phyloP scores from a whole-genome alignment of 2,329 filamentous ascomycete species.

The Aureobasidium sp. region DNA sequence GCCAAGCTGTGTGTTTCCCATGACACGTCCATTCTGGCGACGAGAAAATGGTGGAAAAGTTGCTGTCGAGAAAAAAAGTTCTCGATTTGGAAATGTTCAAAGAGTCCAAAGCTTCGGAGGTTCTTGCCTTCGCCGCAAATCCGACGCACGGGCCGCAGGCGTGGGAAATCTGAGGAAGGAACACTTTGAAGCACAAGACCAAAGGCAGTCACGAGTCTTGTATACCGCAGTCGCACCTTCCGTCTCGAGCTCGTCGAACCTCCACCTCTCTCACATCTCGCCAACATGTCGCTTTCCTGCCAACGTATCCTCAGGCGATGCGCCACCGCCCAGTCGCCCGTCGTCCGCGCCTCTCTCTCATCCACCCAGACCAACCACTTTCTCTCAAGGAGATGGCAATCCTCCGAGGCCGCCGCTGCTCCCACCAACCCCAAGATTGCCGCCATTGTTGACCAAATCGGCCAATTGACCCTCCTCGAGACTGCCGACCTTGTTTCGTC shows the following conservation, averaged over 20 bases:
- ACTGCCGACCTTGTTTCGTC: conserved; percentile 91
- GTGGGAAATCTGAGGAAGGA: conserved; percentile 10
- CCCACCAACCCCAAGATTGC: conserved; percentile 78
- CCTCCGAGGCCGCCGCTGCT: conserved; percentile 57
- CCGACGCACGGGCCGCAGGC: neutral
- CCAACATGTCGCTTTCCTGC: conserved; percentile 39
- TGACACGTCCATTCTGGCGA: conserved; percentile 18
- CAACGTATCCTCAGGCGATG: conserved; percentile 40
- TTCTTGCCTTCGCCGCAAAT: conserved; percentile 13
- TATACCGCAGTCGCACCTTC: conserved; percentile 9
- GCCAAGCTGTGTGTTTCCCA: conserved; percentile 15
- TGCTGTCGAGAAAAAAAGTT: neutral
- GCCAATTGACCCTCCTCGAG: conserved; percentile 93
- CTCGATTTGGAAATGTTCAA: conserved; percentile 1
- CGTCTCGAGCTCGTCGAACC: conserved; percentile 10
- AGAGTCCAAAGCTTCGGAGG: conserved; percentile 15
- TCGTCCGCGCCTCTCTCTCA: conserved; percentile 13
- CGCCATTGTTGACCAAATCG: conserved; percentile 96
- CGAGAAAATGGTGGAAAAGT: neutral
- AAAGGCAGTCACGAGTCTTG: conserved; percentile 1
- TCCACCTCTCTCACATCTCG: conserved; percentile 1
- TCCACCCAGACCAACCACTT: conserved; percentile 7
- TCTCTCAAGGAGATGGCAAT: conserved; percentile 69
- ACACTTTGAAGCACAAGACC: conserved; percentile 11
- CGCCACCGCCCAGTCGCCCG: conserved; percentile 27